phyloP scores from a whole-genome alignment of 2,329 filamentous ascomycete genomes.

The Aspergillus aculeatus region DNA sequence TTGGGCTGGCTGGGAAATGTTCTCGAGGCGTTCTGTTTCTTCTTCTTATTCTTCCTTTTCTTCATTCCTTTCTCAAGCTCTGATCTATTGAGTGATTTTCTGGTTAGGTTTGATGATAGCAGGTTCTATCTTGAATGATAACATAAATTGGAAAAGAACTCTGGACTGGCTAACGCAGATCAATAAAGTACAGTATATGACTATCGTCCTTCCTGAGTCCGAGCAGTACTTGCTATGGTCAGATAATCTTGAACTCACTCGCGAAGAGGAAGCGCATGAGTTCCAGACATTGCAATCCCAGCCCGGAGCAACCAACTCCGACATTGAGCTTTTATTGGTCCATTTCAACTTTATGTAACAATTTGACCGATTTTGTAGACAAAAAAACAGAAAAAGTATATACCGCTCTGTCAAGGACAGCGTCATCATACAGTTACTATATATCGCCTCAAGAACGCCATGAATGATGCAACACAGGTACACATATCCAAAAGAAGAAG shows the following conservation, averaged over 20 bases:
- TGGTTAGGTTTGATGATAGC: not conserved
- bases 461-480: not conserved
- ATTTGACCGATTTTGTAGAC: not conserved
- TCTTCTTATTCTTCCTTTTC: not conserved
- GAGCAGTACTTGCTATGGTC: no score
- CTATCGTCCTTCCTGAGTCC: no score
- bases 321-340: not conserved
- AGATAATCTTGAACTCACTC: no score
- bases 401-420: not conserved
- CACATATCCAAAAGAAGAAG: not conserved
- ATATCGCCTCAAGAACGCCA: not conserved
- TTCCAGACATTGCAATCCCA: no score
- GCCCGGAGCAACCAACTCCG: no score
- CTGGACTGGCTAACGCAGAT: no score
- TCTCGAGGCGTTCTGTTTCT: not conserved
- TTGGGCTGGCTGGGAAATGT: not conserved
- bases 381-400: not conserved
- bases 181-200: no score
- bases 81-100: not conserved
- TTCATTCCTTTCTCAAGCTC: not conserved
- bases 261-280: no score
- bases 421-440: not conserved
- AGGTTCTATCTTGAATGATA: not conserved
- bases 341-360: slow-evolving; percentile 2
- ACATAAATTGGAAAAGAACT: not conserved